A percentile compares a stretch with the other conserved stretches of the same genome.
Evolutionary conservation across 2,329 filamentous ascomycete species (phyloP).

Genomic region (Beauveria sp.): DNA sequence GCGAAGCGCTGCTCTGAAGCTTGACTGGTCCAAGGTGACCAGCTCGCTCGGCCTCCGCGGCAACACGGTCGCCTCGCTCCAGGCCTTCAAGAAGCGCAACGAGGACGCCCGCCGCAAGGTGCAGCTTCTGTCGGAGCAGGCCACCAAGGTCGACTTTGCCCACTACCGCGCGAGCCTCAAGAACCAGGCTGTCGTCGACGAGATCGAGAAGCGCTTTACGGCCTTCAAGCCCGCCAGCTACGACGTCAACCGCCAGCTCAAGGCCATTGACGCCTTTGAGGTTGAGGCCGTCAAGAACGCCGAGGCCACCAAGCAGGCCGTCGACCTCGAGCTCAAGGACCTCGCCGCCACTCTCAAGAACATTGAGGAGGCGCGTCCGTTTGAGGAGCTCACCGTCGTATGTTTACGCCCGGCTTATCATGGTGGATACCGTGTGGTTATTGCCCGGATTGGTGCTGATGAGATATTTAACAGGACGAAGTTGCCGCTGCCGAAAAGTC

Average conservation of each 20-base stretch:
- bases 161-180: constrained; percentile 89
- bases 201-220: constrained; percentile 94
- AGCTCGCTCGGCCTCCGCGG: constrained; percentile 92
- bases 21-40: constrained; percentile 97
- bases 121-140: constrained; percentile 71
- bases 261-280: constrained; percentile 98
- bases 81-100: constrained; percentile 99
- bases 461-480: constrained; percentile 61
- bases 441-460: constrained; percentile 16
- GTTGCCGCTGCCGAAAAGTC: constrained; percentile 89
- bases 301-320: constrained; percentile 91
- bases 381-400: constrained; percentile 96
- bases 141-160: constrained; percentile 84
- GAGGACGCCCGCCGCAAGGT: constrained; percentile 96
- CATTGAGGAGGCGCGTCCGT: constrained; percentile 91
- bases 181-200: constrained; percentile 91
- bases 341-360: constrained; percentile 92
- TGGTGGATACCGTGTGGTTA: constrained; percentile 3
- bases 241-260: constrained; percentile 88
- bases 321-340: constrained; percentile 90
- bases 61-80: constrained; percentile 83
- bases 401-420: constrained; percentile 34
- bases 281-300: constrained; percentile 94
- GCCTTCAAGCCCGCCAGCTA: constrained; percentile 89
- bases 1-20: constrained; percentile 97